Evolutionary conservation across 257 asterid genomes (phyloP).

Genomic region (Linderniella brevidens): DNA sequence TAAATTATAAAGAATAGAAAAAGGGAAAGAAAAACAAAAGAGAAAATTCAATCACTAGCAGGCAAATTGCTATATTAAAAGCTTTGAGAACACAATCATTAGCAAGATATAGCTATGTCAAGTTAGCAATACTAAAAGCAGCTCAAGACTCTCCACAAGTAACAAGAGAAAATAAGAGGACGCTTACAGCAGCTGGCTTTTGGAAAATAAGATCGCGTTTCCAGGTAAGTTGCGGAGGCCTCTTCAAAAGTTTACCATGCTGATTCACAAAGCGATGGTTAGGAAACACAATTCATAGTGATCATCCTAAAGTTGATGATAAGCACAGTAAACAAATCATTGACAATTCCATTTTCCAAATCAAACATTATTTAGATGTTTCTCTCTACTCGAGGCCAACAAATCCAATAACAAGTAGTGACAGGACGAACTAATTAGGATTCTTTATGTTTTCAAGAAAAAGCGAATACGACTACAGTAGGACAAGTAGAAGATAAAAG

Average conservation of each 20-base stretch:
- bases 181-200: slow-evolving; percentile 62
- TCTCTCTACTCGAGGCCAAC: no score
- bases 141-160: slow-evolving; percentile 6
- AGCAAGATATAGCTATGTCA: not conserved
- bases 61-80: not conserved
- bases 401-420: no score
- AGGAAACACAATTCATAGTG: slow-evolving; percentile 7
- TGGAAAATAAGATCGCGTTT: slow-evolving; percentile 72
- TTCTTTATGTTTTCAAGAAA: no score
- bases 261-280: slow-evolving; percentile 21
- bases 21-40: slow-evolving; percentile 10
- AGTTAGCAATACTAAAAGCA: slow-evolving; percentile 9
- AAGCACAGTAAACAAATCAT: not conserved
- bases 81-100: no score
- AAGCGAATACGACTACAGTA: no score
- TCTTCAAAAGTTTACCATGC: slow-evolving; percentile 73
- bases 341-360: no score
- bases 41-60: slow-evolving; percentile 1
- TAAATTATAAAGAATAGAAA: slow-evolving; percentile 16
- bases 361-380: no score
- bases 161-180: slow-evolving; percentile 10
- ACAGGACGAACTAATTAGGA: no score
- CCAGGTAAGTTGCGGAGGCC: slow-evolving; percentile 82
- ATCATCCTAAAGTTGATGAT: slow-evolving; percentile 8
- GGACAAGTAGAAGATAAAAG: no score